Percentiles rank a stretch among this genome's conserved stretches.
Evolutionary conservation across 495 filamentous ascomycete genomes (phyloP).

Genomic region (Daldinia childiae): DNA sequence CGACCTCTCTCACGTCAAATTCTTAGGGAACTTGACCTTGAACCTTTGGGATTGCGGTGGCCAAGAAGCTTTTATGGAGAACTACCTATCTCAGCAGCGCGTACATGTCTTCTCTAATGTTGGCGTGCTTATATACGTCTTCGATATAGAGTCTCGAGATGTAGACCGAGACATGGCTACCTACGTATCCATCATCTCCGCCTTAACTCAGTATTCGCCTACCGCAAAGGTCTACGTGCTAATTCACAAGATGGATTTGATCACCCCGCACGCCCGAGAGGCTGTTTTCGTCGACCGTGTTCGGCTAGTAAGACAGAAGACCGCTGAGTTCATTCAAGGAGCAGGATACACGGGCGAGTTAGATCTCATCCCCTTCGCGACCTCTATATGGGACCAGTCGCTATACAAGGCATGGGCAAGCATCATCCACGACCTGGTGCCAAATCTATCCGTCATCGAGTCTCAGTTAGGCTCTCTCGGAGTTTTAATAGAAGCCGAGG

Average conservation of each 20-base stretch:
- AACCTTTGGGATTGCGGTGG: slow-evolving; percentile 99
- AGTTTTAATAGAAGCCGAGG: slow-evolving; percentile 85
- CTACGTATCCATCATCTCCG: slow-evolving; percentile 85
- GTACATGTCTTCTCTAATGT: slow-evolving; percentile 96
- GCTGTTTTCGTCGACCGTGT: slow-evolving; percentile 83
- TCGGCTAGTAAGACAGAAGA: slow-evolving; percentile 74
- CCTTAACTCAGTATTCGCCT: slow-evolving; percentile 84
- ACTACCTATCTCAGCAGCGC: slow-evolving; percentile 92
- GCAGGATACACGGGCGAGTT: slow-evolving; percentile 52
- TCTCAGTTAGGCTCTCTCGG: slow-evolving; percentile 80
- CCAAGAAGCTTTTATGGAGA: slow-evolving; percentile 98
- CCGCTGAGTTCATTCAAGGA: slow-evolving; percentile 69
- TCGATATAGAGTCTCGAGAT: slow-evolving; percentile 95
- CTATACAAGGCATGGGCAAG: slow-evolving; percentile 98
- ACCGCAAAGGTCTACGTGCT: slow-evolving; percentile 88
- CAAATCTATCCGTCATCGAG: slow-evolving; percentile 91
- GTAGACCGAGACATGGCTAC: slow-evolving; percentile 89
- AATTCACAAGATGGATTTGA: slow-evolving; percentile 99
- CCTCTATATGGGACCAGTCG: slow-evolving; percentile 97
- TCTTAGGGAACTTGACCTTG: slow-evolving; percentile 94
- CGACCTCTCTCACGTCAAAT: slow-evolving; percentile 96
- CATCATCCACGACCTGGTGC: slow-evolving; percentile 95
- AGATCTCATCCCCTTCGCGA: slow-evolving; percentile 79
- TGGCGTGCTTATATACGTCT: slow-evolving; percentile 97
- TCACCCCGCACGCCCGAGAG: slow-evolving; percentile 78